Evolutionary conservation across 768 basidiomycete species (phyloP), one percentile per base, ranked within the genome.

Genomic region (Mycena amicta): DNA sequence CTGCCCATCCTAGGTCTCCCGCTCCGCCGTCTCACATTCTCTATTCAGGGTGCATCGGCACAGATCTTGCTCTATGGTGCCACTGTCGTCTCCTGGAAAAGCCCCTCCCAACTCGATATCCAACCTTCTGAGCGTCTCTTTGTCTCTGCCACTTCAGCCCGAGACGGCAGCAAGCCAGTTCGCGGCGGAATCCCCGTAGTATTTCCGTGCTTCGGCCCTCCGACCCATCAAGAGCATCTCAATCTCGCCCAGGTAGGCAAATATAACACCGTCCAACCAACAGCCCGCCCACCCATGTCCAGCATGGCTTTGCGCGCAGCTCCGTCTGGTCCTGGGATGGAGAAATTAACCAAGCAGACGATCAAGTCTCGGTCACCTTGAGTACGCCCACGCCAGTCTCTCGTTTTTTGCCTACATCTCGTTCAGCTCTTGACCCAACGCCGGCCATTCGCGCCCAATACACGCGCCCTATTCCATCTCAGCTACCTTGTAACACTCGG

Each of bases 271-370:
- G n/a, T n/a, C n/a, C n/a, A n/a, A n/a, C n/a, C n/a, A n/a, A n/a
- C n/a, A n/a, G n/a, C n/a, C n/a, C n/a, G n/a, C n/a, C n/a, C 28
- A 11, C 11, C 16, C 15, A 8, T 26, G 12, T 50, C 22, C 55
- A 97, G 72, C 97, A 98, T 71, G 97, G 97, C 0, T 98, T 96
- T 69, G 96, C 93, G 4, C 79, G 97, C 40, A 93, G 79, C 61
- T 80, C 84, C 33, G 70, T 67, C 28, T 98, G 97, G 97, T 73
- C 75, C 15, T 87, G 87, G 68, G 83, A 85, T 59, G 72, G 77
- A 43, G 74, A 83, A 13, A 77, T 90, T 23, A 78, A 80, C 78
- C 90, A 93, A 65, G 84, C 88, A 53, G 83, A 82, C 2, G 80
- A 82, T 30, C 83, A 83, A 12, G 90, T 95, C 1, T 89, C 88